Conservation (phyloP, 768 basidiomycete genomes). For the Rhizopogon rudus region DNA sequence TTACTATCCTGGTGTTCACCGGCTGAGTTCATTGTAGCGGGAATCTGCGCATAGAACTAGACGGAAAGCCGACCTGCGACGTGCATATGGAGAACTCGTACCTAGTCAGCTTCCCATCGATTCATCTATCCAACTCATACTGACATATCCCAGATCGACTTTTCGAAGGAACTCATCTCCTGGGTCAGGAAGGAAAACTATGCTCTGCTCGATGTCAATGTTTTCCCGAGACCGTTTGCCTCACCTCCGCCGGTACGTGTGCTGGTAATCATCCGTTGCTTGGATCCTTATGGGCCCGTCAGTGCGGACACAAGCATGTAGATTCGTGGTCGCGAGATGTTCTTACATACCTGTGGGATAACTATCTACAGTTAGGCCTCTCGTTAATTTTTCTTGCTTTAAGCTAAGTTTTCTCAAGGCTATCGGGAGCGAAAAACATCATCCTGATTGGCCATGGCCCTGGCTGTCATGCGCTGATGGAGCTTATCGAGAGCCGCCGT, state of each 20-base stretch:
- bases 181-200: constrained; percentile 71
- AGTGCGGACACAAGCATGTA: not conserved
- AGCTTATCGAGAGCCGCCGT: constrained; percentile 72
- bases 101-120: constrained; percentile 44
- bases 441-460: constrained; percentile 86
- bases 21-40: constrained; percentile 48
- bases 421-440: constrained; percentile 68
- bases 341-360: constrained; percentile 90
- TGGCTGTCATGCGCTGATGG: constrained; percentile 72
- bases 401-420: constrained; percentile 34
- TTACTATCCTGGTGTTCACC: not conserved
- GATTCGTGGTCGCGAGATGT: constrained; percentile 39
- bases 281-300: not conserved
- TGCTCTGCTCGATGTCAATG: constrained; percentile 81
- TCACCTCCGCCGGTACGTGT: constrained; percentile 10
- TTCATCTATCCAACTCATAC: not conserved
- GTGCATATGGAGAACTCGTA: constrained; percentile 80
- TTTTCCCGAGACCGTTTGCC: constrained; percentile 58
- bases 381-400: not conserved
- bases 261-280: not conserved
- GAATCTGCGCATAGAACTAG: constrained; percentile 80
- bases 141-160: constrained; percentile 65
- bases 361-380: constrained; percentile 79
- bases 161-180: constrained; percentile 69
- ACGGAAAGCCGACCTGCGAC: constrained; percentile 66